Conservation (phyloP, 495 filamentous ascomycete genomes). For the Podospora comata region DNA sequence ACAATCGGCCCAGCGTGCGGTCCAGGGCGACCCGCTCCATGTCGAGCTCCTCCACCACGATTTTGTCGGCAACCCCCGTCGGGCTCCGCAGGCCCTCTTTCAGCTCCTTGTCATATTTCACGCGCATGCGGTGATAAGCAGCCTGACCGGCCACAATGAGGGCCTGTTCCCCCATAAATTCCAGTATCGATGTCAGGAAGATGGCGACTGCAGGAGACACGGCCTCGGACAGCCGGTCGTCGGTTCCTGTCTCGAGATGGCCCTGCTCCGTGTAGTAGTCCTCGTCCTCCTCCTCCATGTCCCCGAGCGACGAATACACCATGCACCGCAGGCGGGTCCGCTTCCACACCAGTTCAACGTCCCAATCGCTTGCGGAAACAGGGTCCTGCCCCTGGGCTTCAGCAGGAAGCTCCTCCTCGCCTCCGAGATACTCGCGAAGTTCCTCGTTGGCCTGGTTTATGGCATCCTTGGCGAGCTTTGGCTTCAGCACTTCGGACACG, state of each 20-base stretch:
- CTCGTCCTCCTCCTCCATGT: conserved; percentile 97
- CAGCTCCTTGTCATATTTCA: conserved; percentile 50
- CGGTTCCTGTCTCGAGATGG: conserved; percentile 54
- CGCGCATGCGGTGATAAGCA: conserved; percentile 66
- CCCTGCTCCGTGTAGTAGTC: conserved; percentile 77
- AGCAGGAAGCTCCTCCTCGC: conserved; percentile 64
- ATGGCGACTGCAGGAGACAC: conserved; percentile 92
- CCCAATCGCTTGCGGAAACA: conserved; percentile 62
- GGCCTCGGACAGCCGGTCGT: conserved; percentile 57
- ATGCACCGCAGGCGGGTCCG: conserved; percentile 88
- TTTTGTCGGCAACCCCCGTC: conserved; percentile 51
- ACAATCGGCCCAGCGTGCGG: conserved; percentile 79
- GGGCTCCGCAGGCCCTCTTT: conserved; percentile 44
- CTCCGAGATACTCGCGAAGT: conserved; percentile 79
- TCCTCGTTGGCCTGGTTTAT: conserved; percentile 88
- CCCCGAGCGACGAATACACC: conserved; percentile 95
- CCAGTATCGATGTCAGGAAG: conserved; percentile 90
- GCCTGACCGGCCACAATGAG: conserved; percentile 86
- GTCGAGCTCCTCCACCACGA: conserved; percentile 85
- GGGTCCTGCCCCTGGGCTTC: conserved; percentile 55
- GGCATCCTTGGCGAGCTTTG: conserved; percentile 81
- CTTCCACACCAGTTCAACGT: conserved; percentile 86
- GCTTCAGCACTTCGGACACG: conserved; percentile 82
- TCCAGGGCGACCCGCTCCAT: conserved; percentile 91
- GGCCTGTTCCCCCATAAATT: conserved; percentile 90